A percentile compares a stretch with the other conserved stretches of the same genome.
Evolutionary conservation across 2,329 filamentous ascomycete genomes (phyloP).

Genomic region (Claviceps monticola): DNA sequence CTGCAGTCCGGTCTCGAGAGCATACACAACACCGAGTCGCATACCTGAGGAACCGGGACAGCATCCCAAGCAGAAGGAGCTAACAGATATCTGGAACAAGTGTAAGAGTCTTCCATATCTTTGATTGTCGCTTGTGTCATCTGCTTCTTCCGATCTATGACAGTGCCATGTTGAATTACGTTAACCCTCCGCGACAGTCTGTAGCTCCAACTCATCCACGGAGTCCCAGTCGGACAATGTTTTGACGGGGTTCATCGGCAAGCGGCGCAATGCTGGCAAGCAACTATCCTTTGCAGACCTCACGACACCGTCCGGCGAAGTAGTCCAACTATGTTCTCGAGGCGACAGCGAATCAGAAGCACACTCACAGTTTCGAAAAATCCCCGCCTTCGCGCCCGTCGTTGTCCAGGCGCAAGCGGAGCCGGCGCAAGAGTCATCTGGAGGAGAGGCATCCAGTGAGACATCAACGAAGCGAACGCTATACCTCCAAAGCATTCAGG

Average conservation of each 20-base stretch:
- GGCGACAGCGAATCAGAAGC: conserved; percentile 20
- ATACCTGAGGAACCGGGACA: neutral
- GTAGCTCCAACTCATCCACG: conserved; percentile 11
- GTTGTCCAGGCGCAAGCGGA: conserved; percentile 27
- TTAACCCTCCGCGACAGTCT: conserved; percentile 11
- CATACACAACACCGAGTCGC: conserved; percentile 2
- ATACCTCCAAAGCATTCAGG: conserved; percentile 43
- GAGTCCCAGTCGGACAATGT: conserved; percentile 8
- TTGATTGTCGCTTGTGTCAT: neutral
- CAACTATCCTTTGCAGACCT: conserved; percentile 57
- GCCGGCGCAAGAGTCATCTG: conserved; percentile 10
- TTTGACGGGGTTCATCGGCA: conserved; percentile 52
- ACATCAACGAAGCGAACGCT: conserved; percentile 35
- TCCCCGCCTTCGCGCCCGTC: conserved; percentile 40
- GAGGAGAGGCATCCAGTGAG: conserved; percentile 11
- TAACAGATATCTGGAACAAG: conserved; percentile 17
- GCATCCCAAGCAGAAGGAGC: conserved; percentile 11
- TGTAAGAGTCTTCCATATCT: conserved; percentile 11
- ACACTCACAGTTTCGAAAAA: conserved; percentile 29
- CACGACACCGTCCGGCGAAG: conserved; percentile 23
- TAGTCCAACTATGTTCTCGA: conserved; percentile 32
- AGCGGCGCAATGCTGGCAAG: conserved; percentile 51
- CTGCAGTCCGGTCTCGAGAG: conserved; percentile 8
- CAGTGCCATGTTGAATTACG: neutral
- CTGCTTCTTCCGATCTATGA: neutral